A percentile compares a stretch with the other conserved stretches of the same genome.
Conservation (phyloP, 169 alveolate species). For the Plasmodium coatneyi region DNA sequence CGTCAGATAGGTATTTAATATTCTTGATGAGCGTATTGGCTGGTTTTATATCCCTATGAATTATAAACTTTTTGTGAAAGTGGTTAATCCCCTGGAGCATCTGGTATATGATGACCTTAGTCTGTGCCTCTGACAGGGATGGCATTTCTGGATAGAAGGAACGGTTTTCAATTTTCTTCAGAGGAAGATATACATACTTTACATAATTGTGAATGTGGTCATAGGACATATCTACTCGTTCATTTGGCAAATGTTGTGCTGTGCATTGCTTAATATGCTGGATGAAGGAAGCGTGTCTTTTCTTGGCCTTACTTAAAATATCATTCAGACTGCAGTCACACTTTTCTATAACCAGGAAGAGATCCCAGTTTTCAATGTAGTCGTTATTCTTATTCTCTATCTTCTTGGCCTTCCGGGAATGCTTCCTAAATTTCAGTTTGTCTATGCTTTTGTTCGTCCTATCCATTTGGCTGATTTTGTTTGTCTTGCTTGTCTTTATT, state of each 20-base stretch:
- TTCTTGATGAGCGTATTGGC: slow-evolving; percentile 85
- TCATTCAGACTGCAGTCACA: slow-evolving; percentile 66
- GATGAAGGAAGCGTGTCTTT: slow-evolving; percentile 16
- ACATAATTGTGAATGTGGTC: slow-evolving; percentile 71
- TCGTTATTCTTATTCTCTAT: slow-evolving; percentile 51
- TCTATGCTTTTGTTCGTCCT: slow-evolving; percentile 12
- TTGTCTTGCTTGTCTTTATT: too few relatives aligned
- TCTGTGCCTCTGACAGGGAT: slow-evolving; percentile 79
- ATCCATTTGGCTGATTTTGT: too few relatives aligned
- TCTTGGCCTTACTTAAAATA: slow-evolving; percentile 32
- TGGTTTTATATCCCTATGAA: slow-evolving; percentile 87
- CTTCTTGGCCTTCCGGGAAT: slow-evolving; percentile 37
- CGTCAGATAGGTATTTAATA: slow-evolving; percentile 65
- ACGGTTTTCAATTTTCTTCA: slow-evolving; percentile 27
- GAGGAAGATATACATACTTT: slow-evolving; percentile 49
- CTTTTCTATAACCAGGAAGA: slow-evolving; percentile 66
- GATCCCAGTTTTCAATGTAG: slow-evolving; percentile 62
- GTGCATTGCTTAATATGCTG: slow-evolving; percentile 42
- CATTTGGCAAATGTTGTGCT: slow-evolving; percentile 29
- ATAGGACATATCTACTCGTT: slow-evolving; percentile 29
- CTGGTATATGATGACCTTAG: slow-evolving; percentile 85
- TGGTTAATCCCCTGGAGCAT: slow-evolving; percentile 82
- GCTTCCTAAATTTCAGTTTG: slow-evolving; percentile 42
- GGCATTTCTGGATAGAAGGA: slow-evolving; percentile 78
- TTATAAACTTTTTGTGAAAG: slow-evolving; percentile 81